A percentile compares a stretch with the other conserved stretches of the same genome.
These are phyloP conservation scores for Carex kokanica DNA, from an alignment of 176 grass and related monocot species.

Conservation along the genomic window DNA sequence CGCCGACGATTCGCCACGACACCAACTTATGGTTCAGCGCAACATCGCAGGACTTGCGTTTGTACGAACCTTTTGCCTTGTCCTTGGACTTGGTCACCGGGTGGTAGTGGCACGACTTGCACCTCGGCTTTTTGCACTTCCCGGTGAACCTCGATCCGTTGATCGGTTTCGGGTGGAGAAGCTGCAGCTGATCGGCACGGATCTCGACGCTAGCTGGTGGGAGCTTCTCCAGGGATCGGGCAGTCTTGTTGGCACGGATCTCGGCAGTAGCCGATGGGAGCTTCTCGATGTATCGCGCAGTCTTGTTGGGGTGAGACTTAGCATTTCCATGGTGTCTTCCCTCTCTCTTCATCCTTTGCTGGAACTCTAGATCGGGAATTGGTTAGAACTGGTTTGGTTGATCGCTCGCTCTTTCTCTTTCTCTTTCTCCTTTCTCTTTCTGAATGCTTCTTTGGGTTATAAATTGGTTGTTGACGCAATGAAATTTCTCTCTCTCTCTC, in stretches of 20 bases:
- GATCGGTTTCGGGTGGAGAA: conserved; percentile 25
- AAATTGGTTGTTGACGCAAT: conserved; percentile 27
- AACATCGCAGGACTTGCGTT: conserved; percentile 69
- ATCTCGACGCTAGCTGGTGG: not conserved
- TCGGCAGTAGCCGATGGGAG: not conserved
- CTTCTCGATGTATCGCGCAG: not conserved
- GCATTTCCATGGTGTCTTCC: conserved; percentile 65
- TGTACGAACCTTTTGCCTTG: conserved; percentile 72
- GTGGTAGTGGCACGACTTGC: conserved; percentile 55
- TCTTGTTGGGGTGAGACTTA: conserved; percentile 35
- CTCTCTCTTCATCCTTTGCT: conserved; percentile 66
- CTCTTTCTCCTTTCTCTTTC: not conserved
- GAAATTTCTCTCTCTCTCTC: conserved; percentile 4
- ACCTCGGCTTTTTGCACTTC: conserved; percentile 51
- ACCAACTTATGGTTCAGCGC: conserved; percentile 72
- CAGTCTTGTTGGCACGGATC: not conserved
- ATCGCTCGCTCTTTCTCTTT: conserved; percentile 8
- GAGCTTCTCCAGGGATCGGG: not conserved
- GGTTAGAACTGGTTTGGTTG: not conserved
- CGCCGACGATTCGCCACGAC: conserved; percentile 54
- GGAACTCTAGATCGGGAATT: not conserved
- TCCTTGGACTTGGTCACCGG: conserved; percentile 56
- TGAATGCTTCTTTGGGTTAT: conserved; percentile 19
- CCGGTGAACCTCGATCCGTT: conserved; percentile 47
- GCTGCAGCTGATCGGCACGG: not conserved